phyloP scores from a whole-genome alignment of 345 rosid genomes.

The Crucihimalaya himalaica region DNA sequence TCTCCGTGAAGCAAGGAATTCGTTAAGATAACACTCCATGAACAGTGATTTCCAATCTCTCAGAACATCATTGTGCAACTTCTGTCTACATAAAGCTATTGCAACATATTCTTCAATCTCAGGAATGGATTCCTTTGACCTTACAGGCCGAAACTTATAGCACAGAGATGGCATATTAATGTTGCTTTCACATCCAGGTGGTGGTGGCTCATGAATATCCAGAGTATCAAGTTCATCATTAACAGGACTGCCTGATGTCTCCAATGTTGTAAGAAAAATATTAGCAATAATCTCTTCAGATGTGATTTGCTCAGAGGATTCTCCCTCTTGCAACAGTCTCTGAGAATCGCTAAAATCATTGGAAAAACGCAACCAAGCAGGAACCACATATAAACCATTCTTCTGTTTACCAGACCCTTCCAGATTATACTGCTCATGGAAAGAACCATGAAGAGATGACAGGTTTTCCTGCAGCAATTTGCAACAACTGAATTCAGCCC shows the following conservation, averaged over 20 bases:
- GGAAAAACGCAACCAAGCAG: constrained; percentile 16
- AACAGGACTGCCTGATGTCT: constrained; percentile 39
- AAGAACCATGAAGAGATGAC: constrained; percentile 34
- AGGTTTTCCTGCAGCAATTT: constrained; percentile 47
- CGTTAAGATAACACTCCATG: constrained; percentile 45
- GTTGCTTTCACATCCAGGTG: constrained; percentile 67
- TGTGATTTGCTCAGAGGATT: constrained; percentile 30
- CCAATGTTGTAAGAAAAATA: constrained; percentile 50
- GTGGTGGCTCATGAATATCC: constrained; percentile 58
- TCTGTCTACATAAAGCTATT: constrained; percentile 76
- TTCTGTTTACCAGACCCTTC: constrained; percentile 35
- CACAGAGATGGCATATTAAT: constrained; percentile 40
- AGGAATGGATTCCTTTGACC: constrained; percentile 43
- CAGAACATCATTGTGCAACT: constrained; percentile 69
- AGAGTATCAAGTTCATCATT: constrained; percentile 42
- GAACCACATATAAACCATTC: constrained; percentile 33
- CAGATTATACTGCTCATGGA: constrained; percentile 17
- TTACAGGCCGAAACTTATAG: constrained; percentile 48
- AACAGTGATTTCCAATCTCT: constrained; percentile 62
- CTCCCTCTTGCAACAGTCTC: constrained; percentile 37
- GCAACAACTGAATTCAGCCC: constrained; percentile 28
- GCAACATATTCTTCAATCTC: constrained; percentile 62
- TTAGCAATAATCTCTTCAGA: constrained; percentile 45
- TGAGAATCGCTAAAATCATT: constrained; percentile 35
- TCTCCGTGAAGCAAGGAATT: constrained; percentile 46